phyloP scores from a whole-genome alignment of 2,329 filamentous ascomycete genomes.

The Fusarium hainanense region DNA sequence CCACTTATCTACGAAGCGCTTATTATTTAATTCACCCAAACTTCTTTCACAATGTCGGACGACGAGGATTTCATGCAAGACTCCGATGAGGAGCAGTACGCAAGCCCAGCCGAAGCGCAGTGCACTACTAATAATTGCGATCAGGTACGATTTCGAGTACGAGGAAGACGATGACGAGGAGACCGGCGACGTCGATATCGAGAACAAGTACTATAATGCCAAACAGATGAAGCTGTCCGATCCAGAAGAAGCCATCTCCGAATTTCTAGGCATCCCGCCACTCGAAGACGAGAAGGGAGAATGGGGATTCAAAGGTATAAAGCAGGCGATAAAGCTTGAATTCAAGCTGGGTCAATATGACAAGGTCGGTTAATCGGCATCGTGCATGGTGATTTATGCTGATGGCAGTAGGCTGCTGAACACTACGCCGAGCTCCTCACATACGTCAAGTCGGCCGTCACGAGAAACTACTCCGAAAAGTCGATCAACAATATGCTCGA shows the following conservation, averaged over 20 bases:
- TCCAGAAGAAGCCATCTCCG: conserved; percentile 87
- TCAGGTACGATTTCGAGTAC: conserved; percentile 93
- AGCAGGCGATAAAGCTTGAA: conserved; percentile 97
- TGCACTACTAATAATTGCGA: conserved; percentile 30
- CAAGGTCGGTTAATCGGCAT: conserved; percentile 64
- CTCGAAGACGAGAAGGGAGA: conserved; percentile 93
- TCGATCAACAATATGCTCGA: conserved; percentile 99
- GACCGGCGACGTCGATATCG: conserved; percentile 89
- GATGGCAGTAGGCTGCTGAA: conserved; percentile 75
- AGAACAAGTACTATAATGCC: conserved; percentile 99
- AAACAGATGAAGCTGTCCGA: conserved; percentile 94
- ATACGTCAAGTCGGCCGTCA: conserved; percentile 96
- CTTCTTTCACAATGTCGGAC: conserved; percentile 58
- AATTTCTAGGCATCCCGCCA: conserved; percentile 88
- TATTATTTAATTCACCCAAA: neutral
- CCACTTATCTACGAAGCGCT: neutral
- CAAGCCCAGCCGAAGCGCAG: conserved; percentile 12
- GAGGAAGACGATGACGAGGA: conserved; percentile 93
- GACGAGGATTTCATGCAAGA: conserved; percentile 63
- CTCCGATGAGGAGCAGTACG: conserved; percentile 59
- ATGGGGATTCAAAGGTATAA: conserved; percentile 98
- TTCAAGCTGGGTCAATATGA: conserved; percentile 92
- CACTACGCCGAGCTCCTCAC: conserved; percentile 96
- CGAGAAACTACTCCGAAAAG: conserved; percentile 98
- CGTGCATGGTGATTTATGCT: neutral